Evolutionary conservation across 805 yeast species (phyloP), one percentile per base, ranked within the genome.

Genomic region (Lipomyces orientalis): DNA sequence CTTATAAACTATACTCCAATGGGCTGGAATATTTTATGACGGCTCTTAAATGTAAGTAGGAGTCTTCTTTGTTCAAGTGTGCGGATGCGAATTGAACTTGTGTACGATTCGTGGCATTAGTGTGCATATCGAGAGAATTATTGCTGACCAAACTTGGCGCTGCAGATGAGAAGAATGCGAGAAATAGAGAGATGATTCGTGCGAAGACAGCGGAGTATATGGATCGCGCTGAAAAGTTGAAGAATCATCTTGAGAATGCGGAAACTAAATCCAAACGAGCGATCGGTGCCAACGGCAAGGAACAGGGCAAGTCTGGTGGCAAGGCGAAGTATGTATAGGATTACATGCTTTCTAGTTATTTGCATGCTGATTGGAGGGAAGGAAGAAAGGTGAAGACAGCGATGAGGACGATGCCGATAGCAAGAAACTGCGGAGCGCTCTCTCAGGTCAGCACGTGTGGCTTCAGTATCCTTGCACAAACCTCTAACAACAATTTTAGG

Each of bases 21-120:
- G 98, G 98, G 1, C 82, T 95, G 64, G 98, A 95, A 78, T 95
- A 95, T 79, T 83, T 95, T 74, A 93, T 95, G 97, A 83, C 93
- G 73, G 99, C 99, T 4, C 83, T 95, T 74, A 95, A 95, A 80
- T 94, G 80, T 77, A 69, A 39, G 79, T 66, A 34, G 78, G 69
- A 16, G 22, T 4, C 19, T 39, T 22, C 16, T 16, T 37, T 22
- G 22, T n/a, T 37, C 9, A 29, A 51, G 10, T n/a, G 31, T 8
- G 31, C 8, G 34, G 16, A 16, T 31, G 22, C 25, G 58, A 9
- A 19, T 49, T 7, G 54, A 46, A 16, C 6, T 10, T 33, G 57
- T 25, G 37, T 29, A 6, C 59, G 56, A 58, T 8, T 52, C 52
- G 58, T 58, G 34, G 55, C 54, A 22, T 49, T 9, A 51, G 16